A percentile compares a stretch with the other conserved stretches of the same genome.
phyloP scores from a whole-genome alignment of 2,329 filamentous ascomycete genomes.

The Xylariaceae sp. region DNA sequence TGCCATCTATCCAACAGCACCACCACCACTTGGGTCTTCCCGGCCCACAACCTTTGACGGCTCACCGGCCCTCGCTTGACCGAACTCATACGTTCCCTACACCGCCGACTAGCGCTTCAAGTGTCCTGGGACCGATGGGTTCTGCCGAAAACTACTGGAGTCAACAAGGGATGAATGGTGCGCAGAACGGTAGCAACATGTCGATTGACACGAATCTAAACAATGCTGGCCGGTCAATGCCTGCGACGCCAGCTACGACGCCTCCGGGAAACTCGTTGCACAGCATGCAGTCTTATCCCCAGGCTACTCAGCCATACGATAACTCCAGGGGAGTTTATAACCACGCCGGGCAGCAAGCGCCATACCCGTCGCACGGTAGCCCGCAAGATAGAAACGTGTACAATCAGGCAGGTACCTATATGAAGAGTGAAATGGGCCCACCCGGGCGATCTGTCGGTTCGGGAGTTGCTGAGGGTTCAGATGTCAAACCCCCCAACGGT shows the following conservation, averaged over 20 bases:
- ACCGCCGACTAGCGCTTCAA: slow-evolving; percentile 86
- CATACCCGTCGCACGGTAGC: slow-evolving; percentile 60
- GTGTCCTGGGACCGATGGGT: slow-evolving; percentile 69
- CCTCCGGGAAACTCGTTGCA: slow-evolving; percentile 74
- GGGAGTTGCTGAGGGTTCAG: slow-evolving; percentile 57
- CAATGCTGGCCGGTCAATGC: slow-evolving; percentile 72
- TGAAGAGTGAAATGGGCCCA: slow-evolving; percentile 86
- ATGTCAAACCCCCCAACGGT: slow-evolving; percentile 61
- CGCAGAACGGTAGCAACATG: slow-evolving; percentile 63
- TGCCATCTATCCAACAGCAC: slow-evolving; percentile 65
- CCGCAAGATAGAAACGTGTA: slow-evolving; percentile 60
- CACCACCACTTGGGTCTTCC: slow-evolving; percentile 57
- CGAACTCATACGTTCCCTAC: slow-evolving; percentile 91
- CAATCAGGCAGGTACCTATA: slow-evolving; percentile 61
- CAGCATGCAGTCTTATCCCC: slow-evolving; percentile 72
- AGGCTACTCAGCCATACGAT: slow-evolving; percentile 66
- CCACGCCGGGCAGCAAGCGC: slow-evolving; percentile 61
- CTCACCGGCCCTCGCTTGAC: slow-evolving; percentile 75
- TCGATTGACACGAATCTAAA: slow-evolving; percentile 75
- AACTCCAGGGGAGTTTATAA: slow-evolving; percentile 68
- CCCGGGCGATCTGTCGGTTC: slow-evolving; percentile 57
- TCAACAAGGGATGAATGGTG: slow-evolving; percentile 55
- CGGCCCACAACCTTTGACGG: slow-evolving; percentile 50
- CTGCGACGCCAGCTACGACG: slow-evolving; percentile 84
- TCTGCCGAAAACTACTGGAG: slow-evolving; percentile 75